These are phyloP conservation scores for Fraxinus ornus DNA, from an alignment of 305 asterid species.

Conservation along the genomic window DNA sequence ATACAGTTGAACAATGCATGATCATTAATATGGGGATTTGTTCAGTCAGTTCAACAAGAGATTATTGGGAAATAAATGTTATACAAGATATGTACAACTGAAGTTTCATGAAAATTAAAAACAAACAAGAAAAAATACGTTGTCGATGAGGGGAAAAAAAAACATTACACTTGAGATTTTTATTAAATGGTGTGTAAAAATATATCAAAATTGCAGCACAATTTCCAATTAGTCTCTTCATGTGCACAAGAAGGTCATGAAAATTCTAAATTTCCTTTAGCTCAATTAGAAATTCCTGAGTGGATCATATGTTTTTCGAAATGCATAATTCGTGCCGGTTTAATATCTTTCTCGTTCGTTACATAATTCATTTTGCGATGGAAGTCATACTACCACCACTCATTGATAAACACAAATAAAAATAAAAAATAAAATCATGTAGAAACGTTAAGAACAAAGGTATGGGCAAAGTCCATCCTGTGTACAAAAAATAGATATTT, in stretches of 20 bases:
- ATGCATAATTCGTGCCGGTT: neutral
- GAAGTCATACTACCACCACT: conserved; percentile 2
- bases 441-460: conserved; percentile 1
- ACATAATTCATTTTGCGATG: neutral
- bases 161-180: neutral
- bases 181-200: neutral
- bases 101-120: neutral
- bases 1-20: conserved; percentile 1
- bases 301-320: neutral
- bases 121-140: neutral
- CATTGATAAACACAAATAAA: conserved; percentile 2
- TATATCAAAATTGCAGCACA: conserved; percentile 1
- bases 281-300: neutral
- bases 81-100: conserved; percentile 6
- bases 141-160: neutral
- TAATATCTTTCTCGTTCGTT: conserved; percentile 4
- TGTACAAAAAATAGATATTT: conserved; percentile 17
- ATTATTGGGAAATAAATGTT: conserved; percentile 12
- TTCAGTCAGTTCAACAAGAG: conserved; percentile 20
- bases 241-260: neutral
- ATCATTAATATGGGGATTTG: conserved; percentile 17
- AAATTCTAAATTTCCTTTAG: neutral
- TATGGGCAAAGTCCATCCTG: conserved; percentile 1
- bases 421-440: neutral
- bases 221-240: conserved; percentile 9